Conservation (phyloP, 2,329 filamentous ascomycete species). For the Lachnellula arida region DNA sequence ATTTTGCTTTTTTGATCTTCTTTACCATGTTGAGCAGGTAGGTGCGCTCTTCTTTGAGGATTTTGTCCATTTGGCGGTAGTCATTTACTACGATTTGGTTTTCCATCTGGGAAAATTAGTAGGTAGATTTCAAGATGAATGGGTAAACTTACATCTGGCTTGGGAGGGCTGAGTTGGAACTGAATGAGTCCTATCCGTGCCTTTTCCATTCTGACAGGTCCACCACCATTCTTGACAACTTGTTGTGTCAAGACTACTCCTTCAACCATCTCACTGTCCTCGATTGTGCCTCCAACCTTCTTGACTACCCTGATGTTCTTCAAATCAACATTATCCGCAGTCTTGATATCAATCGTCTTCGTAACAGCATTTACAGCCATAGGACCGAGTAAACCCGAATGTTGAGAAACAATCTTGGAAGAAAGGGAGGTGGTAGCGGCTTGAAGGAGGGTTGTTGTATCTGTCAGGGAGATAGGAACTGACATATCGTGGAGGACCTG, state of each 20-base stretch:
- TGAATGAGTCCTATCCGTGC: slow-evolving; percentile 95
- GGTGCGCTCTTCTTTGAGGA: slow-evolving; percentile 96
- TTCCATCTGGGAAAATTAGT: slow-evolving; percentile 67
- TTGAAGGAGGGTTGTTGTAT: slow-evolving; percentile 87
- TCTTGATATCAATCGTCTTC: slow-evolving; percentile 93
- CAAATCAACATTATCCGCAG: slow-evolving; percentile 91
- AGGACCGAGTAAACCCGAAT: slow-evolving; percentile 89
- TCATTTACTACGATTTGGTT: slow-evolving; percentile 99
- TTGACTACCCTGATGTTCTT: slow-evolving; percentile 96
- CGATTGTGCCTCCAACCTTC: slow-evolving; percentile 96
- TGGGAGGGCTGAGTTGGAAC: slow-evolving; percentile 96
- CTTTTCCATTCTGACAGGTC: slow-evolving; percentile 92
- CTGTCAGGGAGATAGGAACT: slow-evolving; percentile 81
- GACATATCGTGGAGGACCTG: slow-evolving; percentile 93
- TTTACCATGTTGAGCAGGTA: slow-evolving; percentile 99
- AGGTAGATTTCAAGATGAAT: not conserved
- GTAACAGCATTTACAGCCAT: slow-evolving; percentile 98
- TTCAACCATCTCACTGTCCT: slow-evolving; percentile 96
- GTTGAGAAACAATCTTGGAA: slow-evolving; percentile 97
- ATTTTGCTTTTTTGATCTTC: slow-evolving; percentile 99
- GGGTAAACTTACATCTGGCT: slow-evolving; percentile 70
- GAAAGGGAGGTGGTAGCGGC: slow-evolving; percentile 95
- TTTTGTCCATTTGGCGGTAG: slow-evolving; percentile 99
- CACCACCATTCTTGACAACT: slow-evolving; percentile 89
- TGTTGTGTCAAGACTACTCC: slow-evolving; percentile 88